Conservation (phyloP, 2,329 filamentous ascomycete genomes). For the Diaporthe batatas region DNA sequence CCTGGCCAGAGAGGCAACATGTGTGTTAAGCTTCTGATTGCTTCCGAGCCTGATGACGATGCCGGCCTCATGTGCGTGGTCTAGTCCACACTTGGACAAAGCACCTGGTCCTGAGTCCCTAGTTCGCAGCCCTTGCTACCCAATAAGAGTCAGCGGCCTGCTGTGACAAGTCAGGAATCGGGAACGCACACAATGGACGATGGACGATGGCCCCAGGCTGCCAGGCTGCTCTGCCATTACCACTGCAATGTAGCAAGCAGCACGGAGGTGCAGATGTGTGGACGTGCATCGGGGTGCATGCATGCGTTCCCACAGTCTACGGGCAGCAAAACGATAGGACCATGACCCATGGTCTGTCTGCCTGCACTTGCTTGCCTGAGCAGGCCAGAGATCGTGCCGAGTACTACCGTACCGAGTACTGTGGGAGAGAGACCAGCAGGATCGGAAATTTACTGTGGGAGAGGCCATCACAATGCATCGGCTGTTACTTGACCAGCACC, state of each 20-base stretch:
- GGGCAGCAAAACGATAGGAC: conserved; percentile 5
- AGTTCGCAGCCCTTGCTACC: not conserved
- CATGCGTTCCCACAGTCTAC: conserved; percentile 16
- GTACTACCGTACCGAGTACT: not conserved
- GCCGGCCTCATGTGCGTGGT: not conserved
- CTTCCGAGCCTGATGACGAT: not conserved
- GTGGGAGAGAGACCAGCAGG: conserved; percentile 10
- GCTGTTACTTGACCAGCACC: conserved; percentile 15
- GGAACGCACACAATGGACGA: conserved; percentile 2
- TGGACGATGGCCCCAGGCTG: no score
- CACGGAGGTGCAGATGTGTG: conserved; percentile 14
- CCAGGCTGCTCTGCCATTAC: not conserved
- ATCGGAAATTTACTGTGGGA: conserved; percentile 30
- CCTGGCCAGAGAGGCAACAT: conserved; percentile 4
- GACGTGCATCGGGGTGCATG: conserved; percentile 29
- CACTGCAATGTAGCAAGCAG: conserved; percentile 2
- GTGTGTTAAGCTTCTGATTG: conserved; percentile 10
- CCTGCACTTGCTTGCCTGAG: not conserved
- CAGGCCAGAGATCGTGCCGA: not conserved
- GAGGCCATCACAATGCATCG: conserved; percentile 24
- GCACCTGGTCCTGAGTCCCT: not conserved
- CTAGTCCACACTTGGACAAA: conserved; percentile 3
- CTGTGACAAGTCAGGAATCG: not conserved
- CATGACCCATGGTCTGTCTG: not conserved
- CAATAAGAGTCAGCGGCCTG: not conserved